Evolutionary conservation across 805 yeast genomes (phyloP), one percentile per base, ranked within the genome.

Genomic region (Scheffersomyces spartinae): DNA sequence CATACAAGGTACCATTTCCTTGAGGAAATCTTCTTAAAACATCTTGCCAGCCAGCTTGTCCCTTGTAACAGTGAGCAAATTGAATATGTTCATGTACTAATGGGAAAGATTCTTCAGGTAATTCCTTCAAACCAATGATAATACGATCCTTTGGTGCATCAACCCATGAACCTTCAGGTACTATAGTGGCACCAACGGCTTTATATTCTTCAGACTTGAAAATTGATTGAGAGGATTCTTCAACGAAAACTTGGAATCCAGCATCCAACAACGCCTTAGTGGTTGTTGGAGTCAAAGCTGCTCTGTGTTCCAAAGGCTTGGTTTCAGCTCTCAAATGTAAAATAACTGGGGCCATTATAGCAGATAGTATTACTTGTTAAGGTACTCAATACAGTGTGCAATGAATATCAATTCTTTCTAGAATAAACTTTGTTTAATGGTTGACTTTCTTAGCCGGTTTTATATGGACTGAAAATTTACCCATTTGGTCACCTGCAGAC

Each of bases 41-140:
- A 32, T 84, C 82, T 52, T 83, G 61, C 99, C 99, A 91, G 26
- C 99, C 99, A 35, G 61, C 94, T 62, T 91, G 99, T 59, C 88
- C 71, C 63, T 91, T 91, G 62, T 91, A 91, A 62, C 98, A 91
- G 57, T 91, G 99, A 22, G 99, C 98, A 59, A 91, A 91, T 60
- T 91, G 97, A 38, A 91, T 83, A 56, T 91, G 99, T 53, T 86
- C 94, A 52, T 91, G 97, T 26, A 80, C 69, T 34, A 91, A 69
- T 12, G 98, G 98, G 72, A 88, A 91, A 16, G 73, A 64, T 35
- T 74, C 74, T 56, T 86, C 96, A 20, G 95, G 95, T 47, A 91
- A 67, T 55, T 91, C 99, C 59, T 91, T 91, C 60, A 91, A 73
- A 1, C 98, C 99, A 40, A 82, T 64, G 38, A 91, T 82, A 35